Evolutionary conservation across 192 early-diverging fungal genomes (phyloP), one percentile per base, ranked within the genome.

Genomic region (Backusella tarrabulga): DNA sequence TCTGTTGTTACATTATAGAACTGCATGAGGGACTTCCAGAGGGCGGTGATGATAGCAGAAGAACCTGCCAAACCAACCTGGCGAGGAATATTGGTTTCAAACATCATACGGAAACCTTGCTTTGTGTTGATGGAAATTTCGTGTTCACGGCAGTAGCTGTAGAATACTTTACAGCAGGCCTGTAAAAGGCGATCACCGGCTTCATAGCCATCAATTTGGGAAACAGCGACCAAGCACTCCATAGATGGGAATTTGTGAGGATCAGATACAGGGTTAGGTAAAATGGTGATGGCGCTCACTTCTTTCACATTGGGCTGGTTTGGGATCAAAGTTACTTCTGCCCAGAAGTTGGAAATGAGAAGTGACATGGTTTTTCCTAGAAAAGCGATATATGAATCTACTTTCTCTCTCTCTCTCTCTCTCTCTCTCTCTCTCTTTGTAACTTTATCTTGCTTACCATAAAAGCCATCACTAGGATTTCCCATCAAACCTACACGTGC

Each of bases 391-490:
- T 3, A 41, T 38, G 44, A 41, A 32, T 67, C 42, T 17, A 46
- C 26, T 38, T 32, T 50, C 2, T 17, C 34, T 73, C 15, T 21
- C 14, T 38, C 12, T 73, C 21, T 56, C 34, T 66, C n/a, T 50
- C 2, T 17, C 34, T 73, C 15, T 21, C 14, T 38, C 12, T 73
- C 21, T 56, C 34, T 66, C n/a, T 11, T 5, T 29, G 5, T 17
- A 40, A 32, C 7, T 44, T 23, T 23, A 17, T 32, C 19, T 15
- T 69, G 12, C 35, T 69, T 75, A 71, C 91, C 91, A 69, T 83
- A 87, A 73, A 88, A 92, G 4, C 91, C 91, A 81, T 92, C 90
- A 71, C 80, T 86, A 0, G 91, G 91, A 68, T 92, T 92, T 6
- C 91, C 91, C 77, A 92, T 84, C 9, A 92, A 75, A 3, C 91